Evolutionary conservation across 1,139 yeast species (phyloP).

Genomic region (Kodamaea sp.): DNA sequence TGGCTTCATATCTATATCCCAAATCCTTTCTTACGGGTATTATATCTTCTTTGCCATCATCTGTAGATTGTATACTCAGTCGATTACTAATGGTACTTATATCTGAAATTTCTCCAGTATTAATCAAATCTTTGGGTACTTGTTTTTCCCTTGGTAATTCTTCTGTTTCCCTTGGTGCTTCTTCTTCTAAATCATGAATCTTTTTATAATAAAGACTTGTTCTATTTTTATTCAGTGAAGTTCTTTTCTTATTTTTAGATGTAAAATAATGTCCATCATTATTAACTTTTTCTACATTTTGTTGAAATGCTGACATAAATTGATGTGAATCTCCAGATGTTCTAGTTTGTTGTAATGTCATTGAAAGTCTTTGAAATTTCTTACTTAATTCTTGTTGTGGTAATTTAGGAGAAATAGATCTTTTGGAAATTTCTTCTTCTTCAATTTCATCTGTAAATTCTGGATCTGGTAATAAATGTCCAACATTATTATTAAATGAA

Average conservation of each 20-base stretch:
- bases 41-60: slow-evolving; percentile 15
- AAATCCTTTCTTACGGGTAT: slow-evolving; percentile 35
- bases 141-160: slow-evolving; percentile 1
- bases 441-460: slow-evolving; percentile 7
- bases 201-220: slow-evolving; percentile 36
- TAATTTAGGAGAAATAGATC: slow-evolving; percentile 16
- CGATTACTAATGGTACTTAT: slow-evolving; percentile 27
- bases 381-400: slow-evolving; percentile 37
- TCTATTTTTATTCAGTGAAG: slow-evolving; percentile 13
- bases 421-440: neutral
- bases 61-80: slow-evolving; percentile 17
- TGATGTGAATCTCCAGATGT: slow-evolving; percentile 41
- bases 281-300: slow-evolving; percentile 29
- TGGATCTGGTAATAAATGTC: slow-evolving; percentile 14
- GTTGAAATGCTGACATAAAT: slow-evolving; percentile 42
- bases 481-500: slow-evolving; percentile 11
- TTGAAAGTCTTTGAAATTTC: slow-evolving; percentile 40
- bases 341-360: slow-evolving; percentile 33
- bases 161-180: slow-evolving; percentile 2
- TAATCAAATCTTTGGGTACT: slow-evolving; percentile 8
- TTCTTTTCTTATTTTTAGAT: slow-evolving; percentile 7
- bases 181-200: slow-evolving; percentile 19
- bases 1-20: slow-evolving; percentile 17
- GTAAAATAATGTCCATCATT: slow-evolving; percentile 10
- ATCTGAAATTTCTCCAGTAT: slow-evolving; percentile 14